Base-by-base conservation (phyloP, 345 rosid genomes). In the Pseudoturritis turrita region DNA sequence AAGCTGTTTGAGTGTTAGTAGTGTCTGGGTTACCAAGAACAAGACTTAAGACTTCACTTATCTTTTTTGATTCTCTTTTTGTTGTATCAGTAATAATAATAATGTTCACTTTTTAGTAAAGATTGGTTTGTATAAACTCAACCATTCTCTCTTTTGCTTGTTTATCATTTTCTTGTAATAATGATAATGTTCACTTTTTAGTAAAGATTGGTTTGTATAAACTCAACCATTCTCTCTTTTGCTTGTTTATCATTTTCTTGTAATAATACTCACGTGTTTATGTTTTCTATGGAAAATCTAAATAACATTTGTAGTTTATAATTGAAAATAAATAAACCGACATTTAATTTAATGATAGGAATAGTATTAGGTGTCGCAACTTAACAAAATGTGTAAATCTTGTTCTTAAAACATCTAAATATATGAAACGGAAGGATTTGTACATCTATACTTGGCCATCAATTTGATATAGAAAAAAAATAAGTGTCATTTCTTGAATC, bases 1-100 rank as follows among this genome's bases (percentile, higher is more conserved):
- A 21, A 12, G 13, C n/a, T 40, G 55, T 51, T 75, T 29, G 78
- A 39, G 61, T 68, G 63, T 67, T 59, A 4, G 17, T 58, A 50
- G 67, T 58, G 56, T 75, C 37, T 67, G 56, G 56, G 36, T 51
- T 57, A 60, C 68, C 72, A 21, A 47, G 25, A 40, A 74, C 49
- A 59, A 41, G 49, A 59, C 62, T 75, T 68, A 0, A 40, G 17
- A 29, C 23, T 59, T 59, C 43, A 45, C 6, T 53, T 51, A 23
- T 19, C 25, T 13, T 13, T 18, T 62, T 43, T 62, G 15, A 1
- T 7, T 29, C 13, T 10, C 22, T 43, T 40, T 62, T 41, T 52
- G 70, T 44, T 62, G 68, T 53, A 62, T 62, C 19, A 52, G 26
- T 54, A 23, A 22, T 36, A 4, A n/a, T n/a, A 58, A 59, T 23